Evolutionary conservation across 768 basidiomycete genomes (phyloP), one percentile per base, ranked within the genome.

Genomic region (Kwoniella sp.): DNA sequence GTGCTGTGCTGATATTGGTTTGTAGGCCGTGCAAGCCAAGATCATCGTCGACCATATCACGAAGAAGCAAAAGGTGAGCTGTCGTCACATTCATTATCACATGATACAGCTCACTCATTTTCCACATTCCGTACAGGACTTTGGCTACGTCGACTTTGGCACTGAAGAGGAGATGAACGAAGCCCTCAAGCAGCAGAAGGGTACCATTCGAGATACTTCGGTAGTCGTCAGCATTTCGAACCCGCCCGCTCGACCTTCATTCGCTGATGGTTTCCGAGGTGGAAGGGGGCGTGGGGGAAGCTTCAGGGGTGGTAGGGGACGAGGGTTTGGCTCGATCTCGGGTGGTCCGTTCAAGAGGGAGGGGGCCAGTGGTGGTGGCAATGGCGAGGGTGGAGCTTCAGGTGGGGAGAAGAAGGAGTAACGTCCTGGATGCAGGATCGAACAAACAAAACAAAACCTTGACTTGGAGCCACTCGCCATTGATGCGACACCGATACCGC

Each of bases 121-220:
- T 20, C 23, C 12, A 13, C 20, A 8, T 29, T 25, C 4, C 20
- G n/a, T 52, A 15, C 86, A 77, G 74, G 72, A 85, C 69, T 83
- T 92, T 62, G 90, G 88, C 1, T 96, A 92, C 75, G 86, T 96
- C 58, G 93, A 95, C 75, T 96, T 95, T 80, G 89, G 87, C 3
- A 90, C 91, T 72, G 92, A 94, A 73, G 90, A 89, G 52, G 84
- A 87, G 11, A 91, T 93, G 90, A 90, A 87, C 71, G 85, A 84
- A 22, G 93, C 89, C 0, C 82, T 94, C 23, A 87, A 86, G 51
- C 89, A 87, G 72, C 89, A 90, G 68, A 85, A 84, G 26, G 87
- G 88, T 80, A 70, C 60, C 12, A 74, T 80, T 47, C 66, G 73
- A 30, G 79, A 75, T 28, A 66, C 67, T 17, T 30, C 66, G 13